Percentiles rank a stretch among this genome's conserved stretches.
Conservation (phyloP, 495 filamentous ascomycete genomes). For the Hypoxylon crocopeplum region DNA sequence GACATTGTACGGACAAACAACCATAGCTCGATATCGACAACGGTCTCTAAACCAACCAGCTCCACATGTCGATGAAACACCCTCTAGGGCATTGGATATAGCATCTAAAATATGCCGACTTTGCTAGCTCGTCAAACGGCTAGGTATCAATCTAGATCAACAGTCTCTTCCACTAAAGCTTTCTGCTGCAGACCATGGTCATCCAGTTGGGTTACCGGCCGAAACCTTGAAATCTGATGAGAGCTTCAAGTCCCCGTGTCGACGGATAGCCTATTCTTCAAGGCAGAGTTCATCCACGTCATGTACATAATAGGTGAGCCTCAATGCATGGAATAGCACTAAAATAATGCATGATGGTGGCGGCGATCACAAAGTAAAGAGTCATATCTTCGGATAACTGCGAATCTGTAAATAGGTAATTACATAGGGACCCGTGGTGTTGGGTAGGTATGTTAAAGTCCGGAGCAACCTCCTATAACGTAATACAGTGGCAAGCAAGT, state of each 20-base stretch:
- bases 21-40: conserved; percentile 9
- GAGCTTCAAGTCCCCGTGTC: no score
- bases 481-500: neutral
- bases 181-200: no score
- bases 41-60: neutral
- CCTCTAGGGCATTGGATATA: neutral
- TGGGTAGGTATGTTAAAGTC: conserved; percentile 10
- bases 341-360: no score
- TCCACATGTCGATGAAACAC: conserved; percentile 23
- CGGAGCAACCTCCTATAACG: conserved; percentile 6
- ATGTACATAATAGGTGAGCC: no score
- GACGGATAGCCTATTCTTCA: no score
- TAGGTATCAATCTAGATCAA: conserved; percentile 9
- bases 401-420: neutral
- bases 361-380: neutral
- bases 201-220: no score
- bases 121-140: conserved; percentile 1
- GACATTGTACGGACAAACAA: conserved; percentile 17
- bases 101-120: no score
- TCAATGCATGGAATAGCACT: no score
- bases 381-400: neutral
- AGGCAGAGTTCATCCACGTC: no score
- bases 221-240: no score
- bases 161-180: no score
- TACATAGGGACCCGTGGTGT: conserved; percentile 3